Percentiles rank a stretch among this genome's conserved stretches.
Evolutionary conservation across 2,329 filamentous ascomycete genomes (phyloP).

Genomic region (Xylariaceae sp.): DNA sequence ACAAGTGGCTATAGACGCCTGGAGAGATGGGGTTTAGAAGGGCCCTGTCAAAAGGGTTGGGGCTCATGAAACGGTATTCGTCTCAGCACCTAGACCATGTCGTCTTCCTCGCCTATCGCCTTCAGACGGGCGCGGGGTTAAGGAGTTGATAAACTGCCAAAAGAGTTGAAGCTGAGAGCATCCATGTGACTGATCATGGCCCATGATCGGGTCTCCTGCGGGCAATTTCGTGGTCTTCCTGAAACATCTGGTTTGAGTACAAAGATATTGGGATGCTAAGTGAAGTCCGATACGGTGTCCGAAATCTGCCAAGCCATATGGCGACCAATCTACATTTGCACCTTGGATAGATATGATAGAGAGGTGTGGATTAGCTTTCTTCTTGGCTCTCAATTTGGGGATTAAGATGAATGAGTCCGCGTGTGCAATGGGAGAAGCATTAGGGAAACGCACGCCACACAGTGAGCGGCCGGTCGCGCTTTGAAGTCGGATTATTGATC

Average conservation of each 20-base stretch:
- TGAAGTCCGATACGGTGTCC: not conserved
- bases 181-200: conserved; percentile 30
- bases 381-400: too few relatives aligned
- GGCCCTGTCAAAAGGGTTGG: conserved; percentile 10
- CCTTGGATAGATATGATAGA: too few relatives aligned
- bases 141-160: conserved; percentile 7
- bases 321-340: not conserved
- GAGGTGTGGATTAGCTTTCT: too few relatives aligned
- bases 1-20: conserved; percentile 3
- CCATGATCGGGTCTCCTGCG: not conserved
- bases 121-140: conserved; percentile 23
- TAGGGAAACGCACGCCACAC: too few relatives aligned
- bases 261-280: not conserved
- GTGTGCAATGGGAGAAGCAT: too few relatives aligned
- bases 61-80: conserved; percentile 33
- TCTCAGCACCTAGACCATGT: conserved; percentile 24
- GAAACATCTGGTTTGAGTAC: conserved; percentile 7
- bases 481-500: too few relatives aligned
- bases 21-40: conserved; percentile 1
- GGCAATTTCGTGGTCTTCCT: not conserved
- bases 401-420: conserved; percentile 5
- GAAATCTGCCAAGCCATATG: conserved; percentile 8
- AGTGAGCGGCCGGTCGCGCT: too few relatives aligned
- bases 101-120: conserved; percentile 22
- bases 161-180: conserved; percentile 17